phyloP scores from a whole-genome alignment of 345 rosid genomes.

The Eucalyptus tenuipes region DNA sequence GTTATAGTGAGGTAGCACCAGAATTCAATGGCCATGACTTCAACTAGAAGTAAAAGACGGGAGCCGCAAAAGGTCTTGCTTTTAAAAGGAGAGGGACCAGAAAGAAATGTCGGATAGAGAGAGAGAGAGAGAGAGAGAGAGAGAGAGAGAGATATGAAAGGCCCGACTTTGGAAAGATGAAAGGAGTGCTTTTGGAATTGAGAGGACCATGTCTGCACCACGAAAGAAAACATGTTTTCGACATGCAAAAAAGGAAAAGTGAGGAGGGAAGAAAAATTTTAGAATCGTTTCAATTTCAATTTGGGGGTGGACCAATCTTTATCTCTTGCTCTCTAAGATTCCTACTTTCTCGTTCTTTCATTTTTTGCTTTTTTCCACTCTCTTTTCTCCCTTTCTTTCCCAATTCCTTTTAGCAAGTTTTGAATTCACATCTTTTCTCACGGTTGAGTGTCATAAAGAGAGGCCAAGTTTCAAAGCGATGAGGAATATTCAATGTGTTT shows the following conservation, averaged over 20 bases:
- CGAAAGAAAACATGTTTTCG: slow-evolving; percentile 6
- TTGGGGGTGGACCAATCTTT: neutral
- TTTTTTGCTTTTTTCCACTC: neutral
- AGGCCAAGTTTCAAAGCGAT: neutral
- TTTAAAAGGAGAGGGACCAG: neutral
- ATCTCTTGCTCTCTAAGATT: slow-evolving; percentile 7
- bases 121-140: neutral
- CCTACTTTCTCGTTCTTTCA: neutral
- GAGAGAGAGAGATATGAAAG: slow-evolving; percentile 5
- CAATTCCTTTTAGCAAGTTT: slow-evolving; percentile 1
- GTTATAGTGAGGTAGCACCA: neutral
- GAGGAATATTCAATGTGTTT: neutral
- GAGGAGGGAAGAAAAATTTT: neutral
- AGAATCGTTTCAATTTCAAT: neutral
- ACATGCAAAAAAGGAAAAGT: neutral
- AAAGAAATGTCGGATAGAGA: neutral
- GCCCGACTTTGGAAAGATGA: no score
- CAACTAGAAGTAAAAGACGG: neutral
- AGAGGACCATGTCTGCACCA: slow-evolving; percentile 9
- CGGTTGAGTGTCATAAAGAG: slow-evolving; percentile 10
- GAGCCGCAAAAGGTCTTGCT: neutral
- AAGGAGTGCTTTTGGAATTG: slow-evolving; percentile 15
- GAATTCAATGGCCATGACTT: neutral
- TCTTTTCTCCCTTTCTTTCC: neutral
- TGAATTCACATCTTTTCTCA: neutral